These are phyloP conservation scores for Trifolium pratense DNA, from an alignment of 306 rosid genomes.

Conservation along the genomic window DNA sequence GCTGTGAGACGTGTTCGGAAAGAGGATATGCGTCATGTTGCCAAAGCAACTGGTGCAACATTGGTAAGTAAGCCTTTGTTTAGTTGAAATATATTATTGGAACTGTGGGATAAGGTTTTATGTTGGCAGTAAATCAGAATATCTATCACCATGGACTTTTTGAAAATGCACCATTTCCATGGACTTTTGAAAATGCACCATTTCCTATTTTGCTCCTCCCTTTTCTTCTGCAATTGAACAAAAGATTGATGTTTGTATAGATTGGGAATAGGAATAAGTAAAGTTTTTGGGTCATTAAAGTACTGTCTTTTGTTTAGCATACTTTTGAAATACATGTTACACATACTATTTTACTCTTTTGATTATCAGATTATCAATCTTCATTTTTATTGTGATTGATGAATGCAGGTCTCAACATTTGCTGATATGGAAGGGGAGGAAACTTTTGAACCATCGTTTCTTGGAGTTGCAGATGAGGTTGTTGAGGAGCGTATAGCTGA, in stretches of 20 bases:
- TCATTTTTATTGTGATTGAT: slow-evolving; percentile 32
- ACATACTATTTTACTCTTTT: slow-evolving; percentile 11
- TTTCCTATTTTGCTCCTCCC: background rate
- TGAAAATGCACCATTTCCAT: background rate
- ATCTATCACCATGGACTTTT: background rate
- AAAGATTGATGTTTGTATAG: background rate
- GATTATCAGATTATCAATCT: background rate
- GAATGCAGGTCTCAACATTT: slow-evolving; percentile 83
- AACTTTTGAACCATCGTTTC: slow-evolving; percentile 90
- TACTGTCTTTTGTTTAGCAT: background rate
- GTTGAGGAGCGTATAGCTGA: slow-evolving; percentile 94
- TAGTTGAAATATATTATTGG: slow-evolving; percentile 14
- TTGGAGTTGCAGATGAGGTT: slow-evolving; percentile 95
- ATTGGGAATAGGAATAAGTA: no score
- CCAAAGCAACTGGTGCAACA: slow-evolving; percentile 98
- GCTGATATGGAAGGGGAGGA: slow-evolving; percentile 99
- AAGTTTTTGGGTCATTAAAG: background rate
- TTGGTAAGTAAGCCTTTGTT: slow-evolving; percentile 69
- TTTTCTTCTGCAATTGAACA: background rate
- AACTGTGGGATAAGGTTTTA: background rate
- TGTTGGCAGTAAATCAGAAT: slow-evolving; percentile 11
- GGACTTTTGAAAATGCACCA: background rate
- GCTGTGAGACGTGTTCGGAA: slow-evolving; percentile 93
- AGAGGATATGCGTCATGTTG: slow-evolving; percentile 99
- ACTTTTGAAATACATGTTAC: background rate